Conservation (phyloP, 176 grass and related monocot genomes). For the Ensete glaucum region DNA sequence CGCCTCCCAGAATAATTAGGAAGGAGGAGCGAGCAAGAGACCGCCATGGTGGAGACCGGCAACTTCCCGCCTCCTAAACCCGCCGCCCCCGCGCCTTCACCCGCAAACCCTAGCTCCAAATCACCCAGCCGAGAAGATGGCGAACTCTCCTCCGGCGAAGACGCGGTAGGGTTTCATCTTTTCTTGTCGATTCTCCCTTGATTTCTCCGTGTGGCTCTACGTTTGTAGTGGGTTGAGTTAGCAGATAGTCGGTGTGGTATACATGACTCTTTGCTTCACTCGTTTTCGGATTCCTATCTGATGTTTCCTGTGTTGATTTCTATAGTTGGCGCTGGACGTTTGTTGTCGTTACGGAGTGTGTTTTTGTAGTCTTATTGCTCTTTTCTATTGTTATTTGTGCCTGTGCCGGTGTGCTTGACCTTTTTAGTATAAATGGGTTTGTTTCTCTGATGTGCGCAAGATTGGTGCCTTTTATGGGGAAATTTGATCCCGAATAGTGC, state of each 20-base stretch:
- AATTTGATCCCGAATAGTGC: too few relatives aligned
- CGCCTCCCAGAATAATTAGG: not conserved
- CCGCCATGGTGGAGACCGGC: not conserved
- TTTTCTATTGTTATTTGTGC: not conserved
- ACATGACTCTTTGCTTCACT: not conserved
- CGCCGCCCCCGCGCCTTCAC: not conserved
- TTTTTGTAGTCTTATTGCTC: not conserved
- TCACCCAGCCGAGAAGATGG: conserved; percentile 12
- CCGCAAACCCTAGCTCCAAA: conserved; percentile 6
- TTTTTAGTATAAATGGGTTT: not conserved
- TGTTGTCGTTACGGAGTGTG: not conserved
- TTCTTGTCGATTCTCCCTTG: not conserved
- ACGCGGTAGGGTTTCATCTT: conserved; percentile 5
- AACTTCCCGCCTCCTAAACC: not conserved
- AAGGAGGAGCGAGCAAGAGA: not conserved
- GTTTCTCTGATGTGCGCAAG: too few relatives aligned
- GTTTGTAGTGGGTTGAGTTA: not conserved
- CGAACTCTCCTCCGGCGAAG: conserved; percentile 21
- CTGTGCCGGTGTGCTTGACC: not conserved
- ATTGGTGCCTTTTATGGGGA: too few relatives aligned
- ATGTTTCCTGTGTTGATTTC: too few relatives aligned
- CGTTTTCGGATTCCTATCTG: not conserved
- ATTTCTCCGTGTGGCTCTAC: not conserved
- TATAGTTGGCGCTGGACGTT: too few relatives aligned
- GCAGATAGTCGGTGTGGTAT: not conserved